Evolutionary conservation across 805 yeast species (phyloP).

Genomic region (Priceomyces carsonii): DNA sequence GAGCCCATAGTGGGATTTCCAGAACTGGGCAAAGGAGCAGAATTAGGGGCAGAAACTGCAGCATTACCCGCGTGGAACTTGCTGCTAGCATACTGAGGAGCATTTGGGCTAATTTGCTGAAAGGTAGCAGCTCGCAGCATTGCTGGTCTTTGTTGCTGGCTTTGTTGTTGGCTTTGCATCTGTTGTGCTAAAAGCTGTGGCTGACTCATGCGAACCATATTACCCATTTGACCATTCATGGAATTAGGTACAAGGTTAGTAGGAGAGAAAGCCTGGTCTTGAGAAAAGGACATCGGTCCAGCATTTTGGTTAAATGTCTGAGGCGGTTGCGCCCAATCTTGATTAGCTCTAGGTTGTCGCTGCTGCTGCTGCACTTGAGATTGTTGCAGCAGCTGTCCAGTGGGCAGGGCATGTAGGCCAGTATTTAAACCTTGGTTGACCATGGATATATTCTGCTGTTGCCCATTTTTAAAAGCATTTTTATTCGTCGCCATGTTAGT

Average conservation of each 20-base stretch:
- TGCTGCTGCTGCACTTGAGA: slow-evolving; percentile 4
- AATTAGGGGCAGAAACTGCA: slow-evolving; percentile 10
- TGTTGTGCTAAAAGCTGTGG: slow-evolving; percentile 12
- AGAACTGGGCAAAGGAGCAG: slow-evolving; percentile 21
- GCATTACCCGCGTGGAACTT: slow-evolving; percentile 13
- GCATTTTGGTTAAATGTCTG: slow-evolving; percentile 1
- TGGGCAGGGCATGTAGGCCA: slow-evolving; percentile 22
- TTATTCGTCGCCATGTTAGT: slow-evolving; percentile 9
- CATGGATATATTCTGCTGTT: slow-evolving; percentile 11
- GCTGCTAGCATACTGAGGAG: slow-evolving; percentile 6
- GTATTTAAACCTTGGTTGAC: slow-evolving; percentile 12
- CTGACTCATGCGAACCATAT: slow-evolving; percentile 6
- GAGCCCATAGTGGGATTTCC: slow-evolving; percentile 20
- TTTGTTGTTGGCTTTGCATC: slow-evolving; percentile 10
- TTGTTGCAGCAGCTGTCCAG: neutral
- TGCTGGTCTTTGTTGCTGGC: slow-evolving; percentile 17
- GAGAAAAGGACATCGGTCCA: slow-evolving; percentile 1
- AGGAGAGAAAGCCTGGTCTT: slow-evolving; percentile 1
- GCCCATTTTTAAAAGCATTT: slow-evolving; percentile 7
- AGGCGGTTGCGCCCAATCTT: neutral
- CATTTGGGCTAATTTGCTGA: slow-evolving; percentile 17
- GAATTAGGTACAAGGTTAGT: neutral
- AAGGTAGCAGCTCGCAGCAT: slow-evolving; percentile 22
- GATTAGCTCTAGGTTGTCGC: slow-evolving; percentile 4
- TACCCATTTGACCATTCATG: slow-evolving; percentile 7